Evolutionary conservation across 2,329 filamentous ascomycete species (phyloP).

Genomic region (Ophiostoma piceae): DNA sequence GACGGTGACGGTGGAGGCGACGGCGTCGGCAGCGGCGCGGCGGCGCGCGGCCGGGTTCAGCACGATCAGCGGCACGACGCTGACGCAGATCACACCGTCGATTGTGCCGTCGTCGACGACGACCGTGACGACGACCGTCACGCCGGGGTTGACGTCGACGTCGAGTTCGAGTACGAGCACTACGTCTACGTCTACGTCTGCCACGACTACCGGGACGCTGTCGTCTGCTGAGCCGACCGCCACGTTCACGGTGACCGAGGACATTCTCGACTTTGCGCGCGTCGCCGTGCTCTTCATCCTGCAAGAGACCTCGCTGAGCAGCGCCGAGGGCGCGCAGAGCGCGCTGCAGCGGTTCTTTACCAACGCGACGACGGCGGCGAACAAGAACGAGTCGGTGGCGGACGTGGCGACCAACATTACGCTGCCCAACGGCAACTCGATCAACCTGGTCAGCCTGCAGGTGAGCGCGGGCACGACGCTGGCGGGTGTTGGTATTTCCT

Average conservation of each 20-base stretch:
- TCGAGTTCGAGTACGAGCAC: background rate
- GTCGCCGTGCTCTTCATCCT: slow-evolving; percentile 58
- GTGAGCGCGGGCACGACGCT: slow-evolving; percentile 21
- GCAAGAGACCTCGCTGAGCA: slow-evolving; percentile 47
- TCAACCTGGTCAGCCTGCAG: slow-evolving; percentile 45
- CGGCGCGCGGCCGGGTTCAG: slow-evolving; percentile 21
- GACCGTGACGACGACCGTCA: slow-evolving; percentile 30
- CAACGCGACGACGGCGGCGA: slow-evolving; percentile 28
- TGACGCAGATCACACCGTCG: slow-evolving; percentile 29
- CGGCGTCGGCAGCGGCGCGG: background rate
- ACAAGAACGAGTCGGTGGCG: slow-evolving; percentile 28
- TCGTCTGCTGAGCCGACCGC: slow-evolving; percentile 31
- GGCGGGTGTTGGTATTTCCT: slow-evolving; percentile 14
- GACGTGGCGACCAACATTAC: slow-evolving; percentile 38
- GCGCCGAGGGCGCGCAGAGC: slow-evolving; percentile 51
- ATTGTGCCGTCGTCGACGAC: slow-evolving; percentile 30
- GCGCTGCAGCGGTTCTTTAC: slow-evolving; percentile 53
- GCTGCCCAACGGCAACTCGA: slow-evolving; percentile 38
- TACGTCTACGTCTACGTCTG: slow-evolving; percentile 13
- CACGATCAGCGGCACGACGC: slow-evolving; percentile 32
- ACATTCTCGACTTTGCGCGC: slow-evolving; percentile 58
- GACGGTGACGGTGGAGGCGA: slow-evolving; percentile 24
- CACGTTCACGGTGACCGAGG: slow-evolving; percentile 48
- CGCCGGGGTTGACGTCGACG: slow-evolving; percentile 8
- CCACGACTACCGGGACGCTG: slow-evolving; percentile 28